These are phyloP conservation scores for Lactarius indigo DNA, from an alignment of 768 basidiomycete genomes.

Conservation along the genomic window DNA sequence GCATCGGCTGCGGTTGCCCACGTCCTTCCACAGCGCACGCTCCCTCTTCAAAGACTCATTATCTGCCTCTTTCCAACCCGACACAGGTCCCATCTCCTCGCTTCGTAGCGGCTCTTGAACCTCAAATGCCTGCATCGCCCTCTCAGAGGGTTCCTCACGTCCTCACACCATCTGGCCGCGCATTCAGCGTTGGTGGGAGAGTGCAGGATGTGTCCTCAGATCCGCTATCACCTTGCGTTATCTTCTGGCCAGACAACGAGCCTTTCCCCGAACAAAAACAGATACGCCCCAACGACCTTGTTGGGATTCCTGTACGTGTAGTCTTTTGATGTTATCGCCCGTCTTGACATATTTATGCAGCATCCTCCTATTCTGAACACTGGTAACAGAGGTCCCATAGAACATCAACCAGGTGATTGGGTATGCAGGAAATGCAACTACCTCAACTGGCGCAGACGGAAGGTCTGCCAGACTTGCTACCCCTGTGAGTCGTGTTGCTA, in stretches of 20 bases:
- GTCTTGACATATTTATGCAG: constrained; percentile 34
- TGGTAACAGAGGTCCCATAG: constrained; percentile 83
- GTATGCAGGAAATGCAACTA: constrained; percentile 83
- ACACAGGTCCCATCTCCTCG: constrained; percentile 22
- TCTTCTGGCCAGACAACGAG: constrained; percentile 93
- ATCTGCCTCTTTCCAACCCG: constrained; percentile 29
- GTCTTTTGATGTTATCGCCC: not conserved
- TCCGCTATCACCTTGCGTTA: constrained; percentile 68
- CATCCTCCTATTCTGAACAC: constrained; percentile 88
- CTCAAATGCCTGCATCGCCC: constrained; percentile 17
- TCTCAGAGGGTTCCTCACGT: constrained; percentile 38
- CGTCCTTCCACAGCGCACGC: constrained; percentile 35
- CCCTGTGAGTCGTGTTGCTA: constrained; percentile 54
- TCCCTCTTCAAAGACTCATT: constrained; percentile 28
- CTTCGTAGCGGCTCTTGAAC: constrained; percentile 12
- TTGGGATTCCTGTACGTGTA: constrained; percentile 50
- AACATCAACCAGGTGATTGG: constrained; percentile 60
- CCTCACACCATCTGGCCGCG: constrained; percentile 79
- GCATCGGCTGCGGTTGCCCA: constrained; percentile 74
- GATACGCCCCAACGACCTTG: constrained; percentile 53
- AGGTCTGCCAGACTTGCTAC: constrained; percentile 86
- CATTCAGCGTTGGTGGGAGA: constrained; percentile 70
- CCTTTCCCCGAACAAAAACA: constrained; percentile 77
- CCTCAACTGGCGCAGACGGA: constrained; percentile 81
- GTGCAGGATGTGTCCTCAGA: constrained; percentile 78